Conservation (phyloP, 2,329 filamentous ascomycete genomes). For the Diaporthe sp. region DNA sequence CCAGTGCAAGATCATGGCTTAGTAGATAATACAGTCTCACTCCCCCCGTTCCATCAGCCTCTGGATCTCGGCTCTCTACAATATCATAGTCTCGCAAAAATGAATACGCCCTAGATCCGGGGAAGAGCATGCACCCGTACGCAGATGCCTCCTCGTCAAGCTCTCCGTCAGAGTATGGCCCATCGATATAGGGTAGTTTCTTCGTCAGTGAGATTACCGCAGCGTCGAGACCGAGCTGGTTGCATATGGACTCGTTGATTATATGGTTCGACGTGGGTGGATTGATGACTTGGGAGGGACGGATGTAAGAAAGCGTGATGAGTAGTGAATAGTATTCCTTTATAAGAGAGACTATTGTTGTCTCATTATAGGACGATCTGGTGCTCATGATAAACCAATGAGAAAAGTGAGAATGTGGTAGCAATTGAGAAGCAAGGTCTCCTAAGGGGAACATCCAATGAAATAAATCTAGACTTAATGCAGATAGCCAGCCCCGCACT, state of each 20-base stretch:
- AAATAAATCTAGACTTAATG: background rate
- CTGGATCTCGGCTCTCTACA: slow-evolving; percentile 1
- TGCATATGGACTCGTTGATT: background rate
- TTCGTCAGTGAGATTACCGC: slow-evolving; percentile 6
- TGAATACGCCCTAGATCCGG: slow-evolving; percentile 1
- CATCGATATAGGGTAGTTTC: slow-evolving; percentile 17
- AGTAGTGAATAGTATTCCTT: slow-evolving; percentile 21
- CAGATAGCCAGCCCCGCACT: too few species aligned
- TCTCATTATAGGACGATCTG: background rate
- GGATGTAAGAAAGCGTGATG: slow-evolving; percentile 2
- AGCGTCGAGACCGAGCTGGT: slow-evolving; percentile 1
- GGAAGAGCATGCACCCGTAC: slow-evolving; percentile 2
- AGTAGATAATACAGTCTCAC: background rate
- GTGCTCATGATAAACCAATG: background rate
- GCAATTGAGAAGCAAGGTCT: background rate
- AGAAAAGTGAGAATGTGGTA: background rate
- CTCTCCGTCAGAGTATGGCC: slow-evolving; percentile 4
- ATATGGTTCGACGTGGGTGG: background rate
- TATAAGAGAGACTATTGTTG: slow-evolving; percentile 2
- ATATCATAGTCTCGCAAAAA: slow-evolving; percentile 16
- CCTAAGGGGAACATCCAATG: background rate
- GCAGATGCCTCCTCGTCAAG: slow-evolving; percentile 12
- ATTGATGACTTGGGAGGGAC: background rate
- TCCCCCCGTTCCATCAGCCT: background rate
- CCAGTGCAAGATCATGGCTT: background rate